Evolutionary conservation across 352 stramenopile genomes (phyloP).

Genomic region (Bremia lactucae): DNA sequence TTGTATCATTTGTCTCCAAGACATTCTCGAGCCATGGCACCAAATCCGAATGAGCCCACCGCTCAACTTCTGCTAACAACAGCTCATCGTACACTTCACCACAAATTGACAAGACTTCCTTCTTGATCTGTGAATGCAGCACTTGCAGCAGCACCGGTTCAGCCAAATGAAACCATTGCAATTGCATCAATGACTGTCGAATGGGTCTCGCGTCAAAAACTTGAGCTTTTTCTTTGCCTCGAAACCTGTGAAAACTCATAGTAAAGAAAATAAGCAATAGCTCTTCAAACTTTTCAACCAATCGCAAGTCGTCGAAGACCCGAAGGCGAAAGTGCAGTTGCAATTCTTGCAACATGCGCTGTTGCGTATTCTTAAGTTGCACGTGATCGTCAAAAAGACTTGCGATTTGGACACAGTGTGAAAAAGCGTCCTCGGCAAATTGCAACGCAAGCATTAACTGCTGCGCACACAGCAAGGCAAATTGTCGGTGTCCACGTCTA

Average conservation of each 20-base stretch:
- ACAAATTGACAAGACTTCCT: constrained; percentile 35
- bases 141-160: constrained; percentile 43
- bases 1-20: constrained; percentile 19
- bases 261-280: constrained; percentile 58
- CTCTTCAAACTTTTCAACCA: constrained; percentile 40
- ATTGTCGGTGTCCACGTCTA: constrained; percentile 16
- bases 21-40: constrained; percentile 53
- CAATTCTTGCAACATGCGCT: constrained; percentile 42
- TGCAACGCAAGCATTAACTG: constrained; percentile 61
- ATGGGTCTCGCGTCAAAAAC: constrained; percentile 40
- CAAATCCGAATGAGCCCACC: constrained; percentile 39
- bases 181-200: constrained; percentile 35
- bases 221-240: constrained; percentile 39
- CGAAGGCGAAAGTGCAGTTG: constrained; percentile 33
- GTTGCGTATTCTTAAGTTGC: constrained; percentile 4
- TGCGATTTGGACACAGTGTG: constrained; percentile 51
- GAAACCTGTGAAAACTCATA: constrained; percentile 64
- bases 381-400: constrained; percentile 39
- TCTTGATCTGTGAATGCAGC: constrained; percentile 44
- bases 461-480: constrained; percentile 44
- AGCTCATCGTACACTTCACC: constrained; percentile 40
- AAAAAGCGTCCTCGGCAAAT: constrained; percentile 60
- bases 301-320: constrained; percentile 38
- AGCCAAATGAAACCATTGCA: constrained; percentile 42
- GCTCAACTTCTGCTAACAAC: constrained; percentile 35